Conservation (phyloP, 768 basidiomycete species). For the Exidia glandulosa region DNA sequence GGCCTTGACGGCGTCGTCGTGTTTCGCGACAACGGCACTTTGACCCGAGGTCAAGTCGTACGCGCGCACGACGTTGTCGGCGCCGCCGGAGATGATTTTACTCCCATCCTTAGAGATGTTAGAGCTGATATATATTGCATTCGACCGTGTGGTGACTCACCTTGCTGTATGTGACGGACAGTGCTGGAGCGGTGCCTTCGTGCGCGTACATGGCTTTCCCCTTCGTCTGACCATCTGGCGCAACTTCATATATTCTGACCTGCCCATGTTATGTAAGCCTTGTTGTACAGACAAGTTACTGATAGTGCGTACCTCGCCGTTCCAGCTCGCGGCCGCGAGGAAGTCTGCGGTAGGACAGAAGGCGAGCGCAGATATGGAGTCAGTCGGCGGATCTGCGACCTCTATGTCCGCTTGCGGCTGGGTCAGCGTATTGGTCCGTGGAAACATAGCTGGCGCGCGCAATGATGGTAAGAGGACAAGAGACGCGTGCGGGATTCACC, state of each 20-base stretch:
- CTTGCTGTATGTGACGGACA: slow-evolving; percentile 28
- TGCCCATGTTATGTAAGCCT: neutral
- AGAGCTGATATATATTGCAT: neutral
- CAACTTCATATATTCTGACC: slow-evolving; percentile 7
- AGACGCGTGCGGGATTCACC: no score
- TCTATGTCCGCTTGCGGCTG: neutral
- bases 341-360: slow-evolving; percentile 5
- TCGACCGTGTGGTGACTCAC: slow-evolving; percentile 12
- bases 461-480: no score
- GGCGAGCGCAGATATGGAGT: slow-evolving; percentile 5
- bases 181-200: slow-evolving; percentile 30
- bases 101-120: slow-evolving; percentile 19
- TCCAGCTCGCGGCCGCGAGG: slow-evolving; percentile 5
- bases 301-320: slow-evolving; percentile 1
- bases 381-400: slow-evolving; percentile 3
- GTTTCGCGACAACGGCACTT: slow-evolving; percentile 20
- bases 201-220: slow-evolving; percentile 28
- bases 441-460: no score
- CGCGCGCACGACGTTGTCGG: slow-evolving; percentile 28
- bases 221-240: slow-evolving; percentile 7
- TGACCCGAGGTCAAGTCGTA: slow-evolving; percentile 26
- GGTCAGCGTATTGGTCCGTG: neutral
- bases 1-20: slow-evolving; percentile 23
- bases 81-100: slow-evolving; percentile 28
- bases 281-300: neutral